Percentiles rank a stretch among this genome's conserved stretches.
phyloP scores from a whole-genome alignment of 805 yeast species.

The Teunomyces funiuensis region DNA sequence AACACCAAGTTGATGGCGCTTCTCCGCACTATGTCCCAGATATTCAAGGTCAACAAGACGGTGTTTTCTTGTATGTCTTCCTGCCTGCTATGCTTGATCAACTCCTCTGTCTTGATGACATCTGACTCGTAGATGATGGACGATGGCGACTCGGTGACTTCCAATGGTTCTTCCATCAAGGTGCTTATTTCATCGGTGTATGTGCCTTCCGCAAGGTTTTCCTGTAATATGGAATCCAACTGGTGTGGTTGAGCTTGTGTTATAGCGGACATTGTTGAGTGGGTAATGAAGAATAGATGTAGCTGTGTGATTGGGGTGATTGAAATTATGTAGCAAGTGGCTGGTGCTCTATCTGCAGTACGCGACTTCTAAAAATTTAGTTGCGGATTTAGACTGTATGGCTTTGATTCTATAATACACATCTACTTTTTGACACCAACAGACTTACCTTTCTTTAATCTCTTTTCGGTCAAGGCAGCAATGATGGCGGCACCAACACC shows the following conservation, averaged over 20 bases:
- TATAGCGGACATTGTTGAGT: not conserved
- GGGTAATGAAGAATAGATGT: too few species aligned
- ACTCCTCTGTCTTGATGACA: conserved; percentile 24
- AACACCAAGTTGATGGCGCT: conserved; percentile 72
- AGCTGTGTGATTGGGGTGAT: too few species aligned
- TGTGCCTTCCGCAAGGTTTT: not conserved
- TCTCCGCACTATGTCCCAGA: conserved; percentile 44
- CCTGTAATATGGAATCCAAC: not conserved
- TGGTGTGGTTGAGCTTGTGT: not conserved
- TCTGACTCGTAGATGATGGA: conserved; percentile 22
- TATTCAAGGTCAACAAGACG: conserved; percentile 16
- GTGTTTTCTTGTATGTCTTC: conserved; percentile 16
- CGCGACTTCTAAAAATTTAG: too few species aligned
- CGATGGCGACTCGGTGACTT: not conserved
- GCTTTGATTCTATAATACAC: not conserved
- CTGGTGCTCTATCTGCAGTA: too few species aligned
- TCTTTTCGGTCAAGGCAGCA: conserved; percentile 88
- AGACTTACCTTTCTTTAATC: conserved; percentile 69
- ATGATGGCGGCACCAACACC: conserved; percentile 99
- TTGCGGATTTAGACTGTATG: not conserved
- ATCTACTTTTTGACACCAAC: conserved; percentile 46
- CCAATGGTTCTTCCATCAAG: conserved; percentile 4
- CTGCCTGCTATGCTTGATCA: conserved; percentile 21
- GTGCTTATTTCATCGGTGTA: not conserved
- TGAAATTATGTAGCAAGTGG: too few species aligned